A percentile compares a stretch with the other conserved stretches of the same genome.
These are phyloP conservation scores for Rhamnella rubrinervis DNA, from an alignment of 331 rosid genomes.

Conservation along the genomic window DNA sequence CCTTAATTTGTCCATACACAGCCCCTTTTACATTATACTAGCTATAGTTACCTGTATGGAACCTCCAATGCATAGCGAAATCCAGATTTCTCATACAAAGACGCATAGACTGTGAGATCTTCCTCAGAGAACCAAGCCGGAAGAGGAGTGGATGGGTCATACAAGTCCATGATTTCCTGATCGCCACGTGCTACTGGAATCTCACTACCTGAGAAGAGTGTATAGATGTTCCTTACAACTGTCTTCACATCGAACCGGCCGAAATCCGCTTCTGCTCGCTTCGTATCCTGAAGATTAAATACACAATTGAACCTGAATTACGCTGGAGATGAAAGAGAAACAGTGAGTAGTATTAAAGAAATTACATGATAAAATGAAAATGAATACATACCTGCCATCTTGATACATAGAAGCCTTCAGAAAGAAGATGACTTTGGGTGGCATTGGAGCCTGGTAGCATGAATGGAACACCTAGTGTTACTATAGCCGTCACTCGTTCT, in stretches of 20 bases:
- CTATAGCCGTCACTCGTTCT: slow-evolving; percentile 37
- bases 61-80: slow-evolving; percentile 47
- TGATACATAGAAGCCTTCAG: slow-evolving; percentile 44
- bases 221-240: slow-evolving; percentile 53
- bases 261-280: slow-evolving; percentile 55
- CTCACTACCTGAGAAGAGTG: slow-evolving; percentile 50
- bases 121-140: slow-evolving; percentile 66
- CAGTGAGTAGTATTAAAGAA: too few species aligned
- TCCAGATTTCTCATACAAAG: slow-evolving; percentile 48
- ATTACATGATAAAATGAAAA: neutral
- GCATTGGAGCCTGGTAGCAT: slow-evolving; percentile 39
- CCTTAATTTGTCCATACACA: too few species aligned
- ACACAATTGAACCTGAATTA: too few species aligned
- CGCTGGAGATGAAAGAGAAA: too few species aligned
- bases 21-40: too few species aligned
- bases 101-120: slow-evolving; percentile 46
- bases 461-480: slow-evolving; percentile 52
- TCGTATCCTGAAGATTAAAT: slow-evolving; percentile 36
- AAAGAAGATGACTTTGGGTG: slow-evolving; percentile 35
- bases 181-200: slow-evolving; percentile 43
- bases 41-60: slow-evolving; percentile 37
- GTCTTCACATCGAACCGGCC: slow-evolving; percentile 48
- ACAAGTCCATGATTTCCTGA: slow-evolving; percentile 65
- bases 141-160: slow-evolving; percentile 43
- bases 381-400: slow-evolving; percentile 41